Evolutionary conservation across 2,329 filamentous ascomycete species (phyloP), one percentile per base, ranked within the genome.

Genomic region (Triangularia verruculosa): DNA sequence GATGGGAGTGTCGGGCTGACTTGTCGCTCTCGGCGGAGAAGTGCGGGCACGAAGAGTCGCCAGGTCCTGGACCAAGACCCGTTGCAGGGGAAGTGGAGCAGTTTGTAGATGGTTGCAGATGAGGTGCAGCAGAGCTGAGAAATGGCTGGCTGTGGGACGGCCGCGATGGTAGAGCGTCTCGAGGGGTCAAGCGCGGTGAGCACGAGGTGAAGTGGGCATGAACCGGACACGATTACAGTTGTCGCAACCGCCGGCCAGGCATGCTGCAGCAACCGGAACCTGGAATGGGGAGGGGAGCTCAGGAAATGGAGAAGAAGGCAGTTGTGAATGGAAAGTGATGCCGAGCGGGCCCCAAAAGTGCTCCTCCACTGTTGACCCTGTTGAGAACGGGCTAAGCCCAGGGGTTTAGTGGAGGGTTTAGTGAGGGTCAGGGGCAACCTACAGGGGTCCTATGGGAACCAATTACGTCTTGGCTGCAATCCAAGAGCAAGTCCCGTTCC

Each of bases 401-500:
- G 47, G 57, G 57, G 57, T 39, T 59, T 24, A 59, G 57, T 52
- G 57, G 39, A 28, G 47, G 57, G 57, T 25, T 59, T 54, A 47
- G 39, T 47, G 39, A 17, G 20, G 39, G 39, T 47, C 57, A 59
- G 57, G 57, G 57, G 57, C 39, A 59, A 13, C 39, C 47, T 43
- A 59, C 57, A 59, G 39, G 57, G 57, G 57, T 59, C 39, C 4
- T 51, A 24, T 12, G 57, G 60, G 52, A 34, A 57, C 60, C 60
- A 62, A 62, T 62, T 56, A 56, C 32, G 39, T 51, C 39, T 59
- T 51, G 57, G 34, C 32, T 28, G 24, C 43, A 52, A 30, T 51
- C 32, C 57, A 32, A 47, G 27, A 32, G 56, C 56, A 58, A 58
- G 56, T 58, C 56, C 56, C 56, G 32, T 47, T 47, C 57, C 47